Evolutionary conservation across 2,329 filamentous ascomycete species (phyloP).

Genomic region (Neofusicoccum kwambonambiense): DNA sequence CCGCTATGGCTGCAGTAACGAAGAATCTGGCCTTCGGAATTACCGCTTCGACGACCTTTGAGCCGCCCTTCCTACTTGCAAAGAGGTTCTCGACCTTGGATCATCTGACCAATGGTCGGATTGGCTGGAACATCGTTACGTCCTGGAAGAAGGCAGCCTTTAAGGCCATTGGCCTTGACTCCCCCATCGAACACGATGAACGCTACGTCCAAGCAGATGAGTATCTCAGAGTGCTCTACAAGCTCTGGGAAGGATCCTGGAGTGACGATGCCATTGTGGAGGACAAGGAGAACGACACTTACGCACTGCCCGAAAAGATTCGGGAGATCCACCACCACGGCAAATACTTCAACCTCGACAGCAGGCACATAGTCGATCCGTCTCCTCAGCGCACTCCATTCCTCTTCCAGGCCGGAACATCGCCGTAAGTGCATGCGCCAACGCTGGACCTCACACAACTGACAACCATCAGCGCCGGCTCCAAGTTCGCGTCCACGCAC

Average conservation of each 20-base stretch:
- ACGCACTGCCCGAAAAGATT: constrained; percentile 59
- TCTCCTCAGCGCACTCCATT: constrained; percentile 42
- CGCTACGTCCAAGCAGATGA: constrained; percentile 62
- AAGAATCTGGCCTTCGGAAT: constrained; percentile 64
- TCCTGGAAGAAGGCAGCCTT: constrained; percentile 62
- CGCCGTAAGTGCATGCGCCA: constrained; percentile 29
- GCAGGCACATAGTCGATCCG: constrained; percentile 45
- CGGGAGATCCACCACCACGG: constrained; percentile 61
- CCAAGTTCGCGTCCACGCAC: constrained; percentile 56
- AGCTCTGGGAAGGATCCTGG: constrained; percentile 58
- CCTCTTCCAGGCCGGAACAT: constrained; percentile 57
- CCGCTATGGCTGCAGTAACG: constrained; percentile 66
- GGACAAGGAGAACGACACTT: constrained; percentile 55
- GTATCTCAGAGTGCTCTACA: constrained; percentile 62
- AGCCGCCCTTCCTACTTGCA: constrained; percentile 61
- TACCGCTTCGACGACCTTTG: constrained; percentile 62
- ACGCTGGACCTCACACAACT: no score
- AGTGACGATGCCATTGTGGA: constrained; percentile 56
- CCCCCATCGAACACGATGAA: constrained; percentile 60
- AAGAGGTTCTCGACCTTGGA: constrained; percentile 63
- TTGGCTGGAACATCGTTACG: constrained; percentile 69
- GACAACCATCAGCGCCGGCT: constrained; percentile 43
- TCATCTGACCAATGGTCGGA: constrained; percentile 59
- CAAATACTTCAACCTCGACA: constrained; percentile 51
- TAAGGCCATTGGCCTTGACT: constrained; percentile 61